Evolutionary conservation across 2,329 filamentous ascomycete genomes (phyloP).

Genomic region (Trichoderma sp.): DNA sequence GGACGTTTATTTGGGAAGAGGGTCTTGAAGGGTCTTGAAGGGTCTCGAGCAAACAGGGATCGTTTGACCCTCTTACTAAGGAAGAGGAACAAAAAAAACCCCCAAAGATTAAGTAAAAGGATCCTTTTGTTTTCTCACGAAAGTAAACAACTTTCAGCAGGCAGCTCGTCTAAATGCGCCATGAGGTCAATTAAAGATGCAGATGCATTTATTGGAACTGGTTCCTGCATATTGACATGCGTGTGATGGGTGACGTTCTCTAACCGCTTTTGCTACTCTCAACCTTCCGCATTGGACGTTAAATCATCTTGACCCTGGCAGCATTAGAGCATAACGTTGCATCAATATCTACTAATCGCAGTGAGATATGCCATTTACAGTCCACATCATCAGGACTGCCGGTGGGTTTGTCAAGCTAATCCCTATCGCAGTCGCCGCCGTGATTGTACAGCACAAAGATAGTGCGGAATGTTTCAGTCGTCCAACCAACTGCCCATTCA

Average conservation of each 20-base stretch:
- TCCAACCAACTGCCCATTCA: neutral
- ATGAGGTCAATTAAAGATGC: neutral
- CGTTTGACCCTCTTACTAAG: neutral
- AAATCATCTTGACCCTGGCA: neutral
- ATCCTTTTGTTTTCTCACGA: neutral
- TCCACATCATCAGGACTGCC: neutral
- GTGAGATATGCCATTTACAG: neutral
- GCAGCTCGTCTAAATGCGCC: neutral
- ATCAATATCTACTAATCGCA: neutral
- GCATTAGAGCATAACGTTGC: constrained; percentile 14
- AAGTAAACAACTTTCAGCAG: neutral
- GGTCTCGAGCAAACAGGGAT: neutral
- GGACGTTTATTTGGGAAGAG: neutral
- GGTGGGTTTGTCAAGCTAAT: neutral
- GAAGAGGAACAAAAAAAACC: neutral
- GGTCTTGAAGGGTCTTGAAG: neutral
- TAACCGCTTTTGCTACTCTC: neutral
- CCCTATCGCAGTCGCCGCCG: neutral
- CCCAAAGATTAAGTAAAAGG: neutral
- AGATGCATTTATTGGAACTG: neutral
- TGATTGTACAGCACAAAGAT: neutral
- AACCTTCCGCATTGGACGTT: constrained; percentile 9
- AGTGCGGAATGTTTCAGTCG: neutral
- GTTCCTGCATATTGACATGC: neutral
- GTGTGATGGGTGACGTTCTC: neutral